Percentiles rank a stretch among this genome's conserved stretches.
Evolutionary conservation across 495 filamentous ascomycete genomes (phyloP).

Genomic region (Aspergillus cavernicola): DNA sequence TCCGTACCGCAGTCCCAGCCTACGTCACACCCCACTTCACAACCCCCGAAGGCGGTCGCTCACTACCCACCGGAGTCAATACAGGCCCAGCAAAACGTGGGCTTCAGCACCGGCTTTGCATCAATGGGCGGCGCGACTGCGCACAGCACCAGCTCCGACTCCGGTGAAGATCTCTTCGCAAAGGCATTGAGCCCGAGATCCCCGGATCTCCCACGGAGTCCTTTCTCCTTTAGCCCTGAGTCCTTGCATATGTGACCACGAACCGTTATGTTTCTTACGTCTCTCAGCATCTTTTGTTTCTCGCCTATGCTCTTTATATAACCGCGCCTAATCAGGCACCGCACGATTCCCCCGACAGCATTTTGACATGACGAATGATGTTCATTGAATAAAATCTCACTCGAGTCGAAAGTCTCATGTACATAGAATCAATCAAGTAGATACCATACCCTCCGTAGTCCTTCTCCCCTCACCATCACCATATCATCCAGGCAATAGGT

Average conservation of each 20-base stretch:
- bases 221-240: constrained; percentile 54
- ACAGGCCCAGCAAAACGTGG: constrained; percentile 37
- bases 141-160: constrained; percentile 37
- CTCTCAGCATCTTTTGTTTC: constrained; percentile 1
- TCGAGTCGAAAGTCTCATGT: constrained; percentile 17
- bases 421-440: constrained; percentile 16
- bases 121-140: constrained; percentile 26
- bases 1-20: constrained; percentile 14
- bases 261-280: constrained; percentile 2
- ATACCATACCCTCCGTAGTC: neutral
- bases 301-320: constrained; percentile 1
- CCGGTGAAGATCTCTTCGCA: constrained; percentile 74
- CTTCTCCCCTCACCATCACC: neutral
- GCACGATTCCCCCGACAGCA: constrained; percentile 17
- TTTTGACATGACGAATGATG: constrained; percentile 8
- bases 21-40: constrained; percentile 18
- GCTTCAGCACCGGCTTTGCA: constrained; percentile 31
- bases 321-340: neutral
- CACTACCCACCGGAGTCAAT: constrained; percentile 41
- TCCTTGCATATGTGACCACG: constrained; percentile 14
- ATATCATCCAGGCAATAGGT: too few relatives aligned
- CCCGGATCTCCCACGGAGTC: constrained; percentile 73
- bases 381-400: constrained; percentile 10
- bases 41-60: constrained; percentile 29
- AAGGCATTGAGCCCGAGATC: constrained; percentile 75